Base-by-base conservation (phyloP, 164 flowering plant genomes). In the Vitis amurensis region DNA sequence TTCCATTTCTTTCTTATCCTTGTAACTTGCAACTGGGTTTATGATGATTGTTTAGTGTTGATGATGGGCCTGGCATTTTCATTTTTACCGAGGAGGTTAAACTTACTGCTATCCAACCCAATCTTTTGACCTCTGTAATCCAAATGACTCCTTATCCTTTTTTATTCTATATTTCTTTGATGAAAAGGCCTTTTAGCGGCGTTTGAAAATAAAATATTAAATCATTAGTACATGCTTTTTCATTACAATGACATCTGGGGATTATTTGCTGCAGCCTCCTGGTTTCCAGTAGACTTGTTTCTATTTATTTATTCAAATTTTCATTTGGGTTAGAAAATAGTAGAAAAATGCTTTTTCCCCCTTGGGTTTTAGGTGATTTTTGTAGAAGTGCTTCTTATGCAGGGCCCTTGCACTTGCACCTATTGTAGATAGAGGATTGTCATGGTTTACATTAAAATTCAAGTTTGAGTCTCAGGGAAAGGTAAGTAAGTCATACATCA, bases 371-470 rank as follows among this genome's bases (percentile, higher is more conserved):
- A 0, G 3, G 44, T 52, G 31, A 66, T 14, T 61, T 59, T 51
- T 23, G 30, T 60, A n/a, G 49, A 48, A 48, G 11, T 76, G 68
- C 52, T 73, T 30, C 63, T 69, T 37, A 44, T 81, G 84, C 88
- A 92, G 96, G 83, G 97, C 98, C 59, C 83, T 93, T 55, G 97
- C 94, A 51, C 88, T 93, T 59, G 98, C 98, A 6, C 97, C 98
- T 47, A 73, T 89, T 56, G 98, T 91, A 0, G 93, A 85, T 67
- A 83, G 75, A 74, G 97, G 90, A 55, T 80, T 93, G 80, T 81
- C 91, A 56, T 91, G 98, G 98, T 89, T 93, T 74, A 87, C 97
- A 15, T 55, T 31, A 50, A 89, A 82, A 73, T 88, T 75, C 66
- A 83, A 85, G 51, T 89, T 93, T 70, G 76, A 86, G 66, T 86